A percentile compares a stretch with the other conserved stretches of the same genome.
phyloP scores from a whole-genome alignment of 202 grass and related monocot species.

The Miscanthus sacchariflorus region DNA sequence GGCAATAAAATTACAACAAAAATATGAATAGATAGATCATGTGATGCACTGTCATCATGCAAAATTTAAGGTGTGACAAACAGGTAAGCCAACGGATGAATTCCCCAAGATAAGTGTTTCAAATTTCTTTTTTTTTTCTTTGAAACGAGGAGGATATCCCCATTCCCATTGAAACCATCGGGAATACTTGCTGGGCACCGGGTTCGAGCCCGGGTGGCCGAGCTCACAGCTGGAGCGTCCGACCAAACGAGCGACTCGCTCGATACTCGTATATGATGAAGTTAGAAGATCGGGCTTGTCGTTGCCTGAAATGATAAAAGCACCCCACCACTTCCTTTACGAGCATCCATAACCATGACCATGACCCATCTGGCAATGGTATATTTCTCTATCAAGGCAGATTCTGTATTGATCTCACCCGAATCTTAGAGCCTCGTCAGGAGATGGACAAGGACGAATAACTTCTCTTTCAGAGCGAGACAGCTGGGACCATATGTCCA shows the following conservation, averaged over 20 bases:
- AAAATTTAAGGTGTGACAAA: neutral
- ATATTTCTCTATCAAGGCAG: neutral
- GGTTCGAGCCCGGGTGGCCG: too few species aligned
- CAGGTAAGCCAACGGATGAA: neutral
- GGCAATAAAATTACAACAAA: too few species aligned
- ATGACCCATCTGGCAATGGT: neutral
- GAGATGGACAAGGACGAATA: slow-evolving; percentile 42
- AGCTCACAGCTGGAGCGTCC: too few species aligned
- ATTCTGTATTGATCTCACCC: neutral
- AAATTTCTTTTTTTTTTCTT: neutral
- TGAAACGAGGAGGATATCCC: too few species aligned
- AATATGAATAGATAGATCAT: too few species aligned
- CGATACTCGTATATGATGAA: neutral
- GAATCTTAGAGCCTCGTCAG: slow-evolving; percentile 14
- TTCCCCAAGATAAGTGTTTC: neutral
- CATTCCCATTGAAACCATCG: too few species aligned
- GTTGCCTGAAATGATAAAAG: slow-evolving; percentile 13
- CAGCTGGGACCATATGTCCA: slow-evolving; percentile 28
- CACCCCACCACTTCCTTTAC: neutral
- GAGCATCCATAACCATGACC: slow-evolving; percentile 14
- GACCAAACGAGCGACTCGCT: too few species aligned
- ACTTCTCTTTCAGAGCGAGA: slow-evolving; percentile 31
- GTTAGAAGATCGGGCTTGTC: neutral
- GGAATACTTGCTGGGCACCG: too few species aligned
- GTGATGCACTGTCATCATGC: too few species aligned